Base-by-base conservation (phyloP, 148 eudicot species). In the Pouteria glomerata region DNA sequence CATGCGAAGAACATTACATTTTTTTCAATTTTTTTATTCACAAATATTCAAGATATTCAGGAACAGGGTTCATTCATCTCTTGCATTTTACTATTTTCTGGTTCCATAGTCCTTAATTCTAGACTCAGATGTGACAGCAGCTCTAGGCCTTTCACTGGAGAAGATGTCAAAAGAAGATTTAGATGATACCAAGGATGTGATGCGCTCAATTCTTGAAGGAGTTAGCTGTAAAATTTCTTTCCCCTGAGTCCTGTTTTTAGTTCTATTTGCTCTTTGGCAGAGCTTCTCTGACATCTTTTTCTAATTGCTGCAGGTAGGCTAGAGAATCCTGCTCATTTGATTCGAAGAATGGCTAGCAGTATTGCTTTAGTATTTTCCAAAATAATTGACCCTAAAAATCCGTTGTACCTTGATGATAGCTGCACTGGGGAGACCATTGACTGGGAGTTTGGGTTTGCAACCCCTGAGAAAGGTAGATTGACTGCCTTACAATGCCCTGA, bases 181-280 rank as follows among this genome's bases (percentile, higher is more conserved):
- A 73, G 87, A 95, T 78, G 83, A 92, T 55, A 80, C 88, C 69
- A 89, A 87, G 81, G 90, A 85, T 77, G 86, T 84, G 52, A 87
- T 95, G 96, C 91, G 83, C 80, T 91, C 83, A 18, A 79, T 95
- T 76, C 97, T 95, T 71, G 85, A 87, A 83, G 98, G 97, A 82
- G 93, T 95, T 76, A 89, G 92, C 85, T 89, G 98, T 95, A 91
- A 75, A 34, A 57, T 73, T 74, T 79, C 51, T 39, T 64, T 57
- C 74, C n/a, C n/a, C n/a, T n/a, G n/a, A n/a, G n/a, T 74, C 33
- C 66, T 62, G 66, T 53, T 72, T 60, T 71, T 76, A 42, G 10
- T 74, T 30, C 30, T 37, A 73, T 27, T 30, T 31, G 33, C 14
- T 44, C n/a, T 30, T 33, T 65, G 63, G 16, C 7, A 44, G 47